Evolutionary conservation across 2,329 filamentous ascomycete genomes (phyloP), one percentile per base, ranked within the genome.

Genomic region (Ambrosiella xylebori): DNA sequence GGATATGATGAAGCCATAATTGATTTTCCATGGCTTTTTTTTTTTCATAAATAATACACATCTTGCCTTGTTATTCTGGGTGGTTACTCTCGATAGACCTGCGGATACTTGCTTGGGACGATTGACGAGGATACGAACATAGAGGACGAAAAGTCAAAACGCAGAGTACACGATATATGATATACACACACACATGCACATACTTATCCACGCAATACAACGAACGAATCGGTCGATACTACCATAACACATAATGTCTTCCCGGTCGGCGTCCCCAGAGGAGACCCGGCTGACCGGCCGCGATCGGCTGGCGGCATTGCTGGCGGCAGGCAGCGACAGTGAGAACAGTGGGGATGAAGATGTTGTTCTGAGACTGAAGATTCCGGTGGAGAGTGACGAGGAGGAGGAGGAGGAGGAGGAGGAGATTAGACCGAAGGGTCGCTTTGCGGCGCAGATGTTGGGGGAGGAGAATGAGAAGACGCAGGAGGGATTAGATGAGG

Each of bases 381-480:
- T 84, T 27, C 77, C 4, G 3, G 4, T 27, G n/a, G 39, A 41
- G 11, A 13, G 56, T 53, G 8, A 27, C 57, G 27, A 35, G 38
- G 47, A 47, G 47, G 47, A 9, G 36, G 12, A 51, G 36, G 45
- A 37, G 13, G 15, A 52, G 49, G 66, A 68, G 7, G 67, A 67
- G 45, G 54, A 66, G 63, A 47, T 76, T 2, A 71, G 73, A 50
- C 84, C 84, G 0, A 76, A 77, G 57, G 83, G 84, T 27, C 77
- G 78, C 56, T 73, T 87, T 63, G 83, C 83, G 11, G 76, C 83
- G 13, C 75, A 80, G 56, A 81, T 88, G 76, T 75, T 78, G 61
- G 75, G 67, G 47, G 9, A 61, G 57, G 27, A 39, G 57, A 35
- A 19, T 35, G 40, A 54, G 54, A n/a, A 64, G 1, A 61, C 64